These are phyloP conservation scores for Alnus rubra DNA, from an alignment of 306 rosid genomes.

Conservation along the genomic window DNA sequence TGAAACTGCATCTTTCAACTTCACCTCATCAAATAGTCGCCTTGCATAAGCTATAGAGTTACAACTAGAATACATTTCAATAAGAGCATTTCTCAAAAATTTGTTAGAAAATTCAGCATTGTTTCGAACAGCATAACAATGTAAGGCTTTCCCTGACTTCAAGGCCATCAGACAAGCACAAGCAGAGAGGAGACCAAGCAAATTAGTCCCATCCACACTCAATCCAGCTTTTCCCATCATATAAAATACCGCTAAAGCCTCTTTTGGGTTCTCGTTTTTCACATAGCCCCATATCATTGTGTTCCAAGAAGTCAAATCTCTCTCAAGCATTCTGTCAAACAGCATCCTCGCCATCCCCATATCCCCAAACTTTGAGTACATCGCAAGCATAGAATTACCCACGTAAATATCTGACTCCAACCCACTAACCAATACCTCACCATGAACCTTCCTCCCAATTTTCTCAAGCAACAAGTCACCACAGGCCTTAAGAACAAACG, in stretches of 20 bases:
- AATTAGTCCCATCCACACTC: slow-evolving; percentile 54
- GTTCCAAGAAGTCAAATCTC: slow-evolving; percentile 57
- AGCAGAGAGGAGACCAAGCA: slow-evolving; percentile 47
- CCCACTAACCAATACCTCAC: slow-evolving; percentile 48
- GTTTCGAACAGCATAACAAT: slow-evolving; percentile 44
- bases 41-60: slow-evolving; percentile 38
- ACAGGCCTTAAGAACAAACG: slow-evolving; percentile 62
- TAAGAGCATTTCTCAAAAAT: slow-evolving; percentile 51
- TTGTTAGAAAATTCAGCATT: slow-evolving; percentile 28
- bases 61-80: slow-evolving; percentile 60
- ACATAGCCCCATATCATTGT: slow-evolving; percentile 47
- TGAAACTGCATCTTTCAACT: slow-evolving; percentile 44
- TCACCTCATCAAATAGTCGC: slow-evolving; percentile 42
- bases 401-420: slow-evolving; percentile 53
- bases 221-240: slow-evolving; percentile 35
- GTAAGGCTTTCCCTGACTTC: slow-evolving; percentile 48
- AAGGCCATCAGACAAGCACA: slow-evolving; percentile 49
- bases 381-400: slow-evolving; percentile 46
- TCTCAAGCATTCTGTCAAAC: slow-evolving; percentile 61
- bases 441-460: slow-evolving; percentile 52
- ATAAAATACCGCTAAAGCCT: slow-evolving; percentile 36
- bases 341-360: slow-evolving; percentile 39
- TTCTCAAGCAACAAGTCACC: slow-evolving; percentile 45
- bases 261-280: slow-evolving; percentile 37
- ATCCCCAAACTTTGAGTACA: slow-evolving; percentile 48